phyloP scores from a whole-genome alignment of 768 basidiomycete genomes.

The Panus rudis region DNA sequence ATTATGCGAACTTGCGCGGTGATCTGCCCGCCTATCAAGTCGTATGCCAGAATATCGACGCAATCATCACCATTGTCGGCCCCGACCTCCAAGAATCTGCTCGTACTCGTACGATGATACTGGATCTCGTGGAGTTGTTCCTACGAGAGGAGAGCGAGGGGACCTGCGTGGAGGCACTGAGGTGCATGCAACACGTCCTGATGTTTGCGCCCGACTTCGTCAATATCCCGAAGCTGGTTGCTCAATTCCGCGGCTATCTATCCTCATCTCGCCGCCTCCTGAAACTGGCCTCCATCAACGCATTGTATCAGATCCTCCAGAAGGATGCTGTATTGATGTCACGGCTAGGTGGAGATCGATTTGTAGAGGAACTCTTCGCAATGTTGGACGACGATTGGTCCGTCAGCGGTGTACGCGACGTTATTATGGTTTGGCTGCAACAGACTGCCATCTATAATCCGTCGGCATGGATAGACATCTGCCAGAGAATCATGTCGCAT shows the following conservation, averaged over 20 bases:
- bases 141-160: slow-evolving; percentile 80
- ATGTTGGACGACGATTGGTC: slow-evolving; percentile 94
- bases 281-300: slow-evolving; percentile 92
- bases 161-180: slow-evolving; percentile 88
- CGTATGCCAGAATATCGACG: slow-evolving; percentile 87
- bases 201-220: slow-evolving; percentile 90
- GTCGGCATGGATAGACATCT: slow-evolving; percentile 96
- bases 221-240: slow-evolving; percentile 73
- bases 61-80: slow-evolving; percentile 87
- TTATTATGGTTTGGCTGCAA: slow-evolving; percentile 89
- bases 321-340: slow-evolving; percentile 90
- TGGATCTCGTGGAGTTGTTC: slow-evolving; percentile 83
- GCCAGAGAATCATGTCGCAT: slow-evolving; percentile 93
- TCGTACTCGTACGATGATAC: slow-evolving; percentile 69
- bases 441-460: slow-evolving; percentile 93
- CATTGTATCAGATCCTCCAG: slow-evolving; percentile 94
- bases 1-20: slow-evolving; percentile 79
- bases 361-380: slow-evolving; percentile 92
- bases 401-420: slow-evolving; percentile 88
- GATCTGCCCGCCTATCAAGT: slow-evolving; percentile 90
- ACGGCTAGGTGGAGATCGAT: slow-evolving; percentile 84
- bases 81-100: slow-evolving; percentile 91
- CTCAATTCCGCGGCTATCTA: slow-evolving; percentile 71
- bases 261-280: slow-evolving; percentile 76
- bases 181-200: slow-evolving; percentile 92